phyloP scores from a whole-genome alignment of 2,329 filamentous ascomycete species.

The Diaporthe sp. region DNA sequence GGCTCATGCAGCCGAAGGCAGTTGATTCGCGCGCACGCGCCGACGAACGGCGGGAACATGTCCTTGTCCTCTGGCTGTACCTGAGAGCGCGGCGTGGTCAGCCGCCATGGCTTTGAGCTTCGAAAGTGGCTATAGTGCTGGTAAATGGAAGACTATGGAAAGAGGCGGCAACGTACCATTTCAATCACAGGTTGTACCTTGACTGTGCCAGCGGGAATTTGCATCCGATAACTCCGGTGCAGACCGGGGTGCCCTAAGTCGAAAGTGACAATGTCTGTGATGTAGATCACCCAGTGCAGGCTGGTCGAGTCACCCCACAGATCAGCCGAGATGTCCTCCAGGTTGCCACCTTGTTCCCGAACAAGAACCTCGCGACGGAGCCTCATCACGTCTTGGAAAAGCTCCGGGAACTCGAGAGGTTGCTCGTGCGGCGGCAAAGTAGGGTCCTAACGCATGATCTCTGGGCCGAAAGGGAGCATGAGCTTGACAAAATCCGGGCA shows the following conservation, averaged over 20 bases:
- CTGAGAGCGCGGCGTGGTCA: background rate
- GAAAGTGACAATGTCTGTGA: background rate
- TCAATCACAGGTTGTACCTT: background rate
- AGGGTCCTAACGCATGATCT: constrained; percentile 60
- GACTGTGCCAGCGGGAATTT: background rate
- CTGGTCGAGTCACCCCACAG: constrained; percentile 78
- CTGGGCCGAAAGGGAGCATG: background rate
- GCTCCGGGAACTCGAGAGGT: constrained; percentile 58
- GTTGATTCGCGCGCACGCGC: background rate
- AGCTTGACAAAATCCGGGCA: background rate
- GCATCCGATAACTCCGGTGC: background rate
- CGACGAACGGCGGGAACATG: background rate
- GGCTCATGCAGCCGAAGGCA: background rate
- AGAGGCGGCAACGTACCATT: background rate
- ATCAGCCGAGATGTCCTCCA: constrained; percentile 43
- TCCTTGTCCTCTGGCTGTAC: background rate
- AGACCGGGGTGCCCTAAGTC: no score
- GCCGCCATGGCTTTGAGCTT: background rate
- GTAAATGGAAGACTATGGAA: background rate
- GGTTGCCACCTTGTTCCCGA: constrained; percentile 61
- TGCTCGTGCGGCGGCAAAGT: constrained; percentile 58
- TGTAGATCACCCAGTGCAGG: constrained; percentile 53
- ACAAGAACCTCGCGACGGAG: constrained; percentile 74
- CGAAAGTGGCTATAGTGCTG: no score
- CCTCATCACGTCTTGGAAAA: constrained; percentile 74